Evolutionary conservation across 768 basidiomycete genomes (phyloP), one percentile per base, ranked within the genome.

Genomic region (Mycena metata): DNA sequence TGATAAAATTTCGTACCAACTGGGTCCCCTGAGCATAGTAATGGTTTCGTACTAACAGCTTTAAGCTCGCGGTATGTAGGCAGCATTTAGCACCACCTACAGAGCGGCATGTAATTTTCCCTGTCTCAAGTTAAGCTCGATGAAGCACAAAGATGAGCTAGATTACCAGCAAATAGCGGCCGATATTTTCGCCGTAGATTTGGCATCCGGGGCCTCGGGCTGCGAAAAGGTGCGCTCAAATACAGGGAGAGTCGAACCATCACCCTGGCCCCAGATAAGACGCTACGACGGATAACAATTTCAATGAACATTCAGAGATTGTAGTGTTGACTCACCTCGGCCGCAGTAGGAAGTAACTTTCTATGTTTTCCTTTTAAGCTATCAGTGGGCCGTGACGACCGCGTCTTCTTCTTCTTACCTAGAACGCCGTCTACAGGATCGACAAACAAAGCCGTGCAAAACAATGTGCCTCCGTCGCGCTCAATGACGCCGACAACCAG

Each of bases 41-140:
- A 74, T 84, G 83, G 3, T 85, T 82, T 46, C 90, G 83, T 66
- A 91, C 89, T 89, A 35, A 46, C 9, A 41, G 24, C 39, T 39
- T 59, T 45, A 36, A 51, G 33, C 42, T 16, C n/a, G 17, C 39
- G 60, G 42, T 47, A 50, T 43, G 26, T 12, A 54, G 45, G 26
- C 15, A 54, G 45, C 49, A 46, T 26, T 45, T 46, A 26, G 54
- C 0, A 36, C 49, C 46, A 79, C 87, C 52, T 64, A 89, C 87
- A 74, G 62, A 90, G 73, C 21, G 90, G 90, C 89, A 90, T 90
- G 67, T 89, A 90, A 73, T 91, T 90, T 68, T 91, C 90, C 90
- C 90, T 90, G 47, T 33, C 15, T 59, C 47, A 36, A 42, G 61
- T 65, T 50, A 36, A 51, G n/a, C 19, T 6, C 36, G 15, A 7